These are phyloP conservation scores for Syncephalis fuscata DNA, from an alignment of 371 early-diverging fungal species.

Conservation along the genomic window DNA sequence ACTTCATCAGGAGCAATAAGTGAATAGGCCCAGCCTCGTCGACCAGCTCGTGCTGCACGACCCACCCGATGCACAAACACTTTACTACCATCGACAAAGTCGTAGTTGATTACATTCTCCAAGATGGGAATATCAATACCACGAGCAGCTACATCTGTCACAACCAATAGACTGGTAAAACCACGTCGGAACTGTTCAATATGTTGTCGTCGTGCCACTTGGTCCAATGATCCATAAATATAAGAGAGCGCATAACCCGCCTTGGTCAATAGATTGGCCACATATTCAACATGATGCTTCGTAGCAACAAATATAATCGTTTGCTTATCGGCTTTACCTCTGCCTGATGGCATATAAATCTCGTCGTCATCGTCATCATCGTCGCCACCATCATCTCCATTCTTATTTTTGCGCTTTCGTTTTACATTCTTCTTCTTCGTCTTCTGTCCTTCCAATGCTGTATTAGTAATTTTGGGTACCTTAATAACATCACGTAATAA, in stretches of 20 bases:
- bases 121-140: conserved; percentile 98
- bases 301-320: conserved; percentile 91
- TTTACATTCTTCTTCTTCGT: conserved; percentile 25
- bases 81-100: conserved; percentile 85
- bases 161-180: conserved; percentile 66
- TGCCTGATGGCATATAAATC: no score
- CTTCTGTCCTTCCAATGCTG: conserved; percentile 10
- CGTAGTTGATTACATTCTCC: conserved; percentile 95
- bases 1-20: conserved; percentile 72
- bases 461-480: conserved; percentile 28
- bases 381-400: conserved; percentile 9
- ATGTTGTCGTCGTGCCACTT: conserved; percentile 75
- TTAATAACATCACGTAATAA: conserved; percentile 64
- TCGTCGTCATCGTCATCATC: neutral
- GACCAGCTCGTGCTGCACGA: conserved; percentile 93
- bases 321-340: conserved; percentile 15
- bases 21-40: conserved; percentile 83
- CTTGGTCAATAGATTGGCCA: conserved; percentile 45
- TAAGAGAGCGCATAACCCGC: conserved; percentile 66
- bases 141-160: conserved; percentile 98
- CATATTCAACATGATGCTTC: conserved; percentile 93
- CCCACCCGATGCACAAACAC: conserved; percentile 98
- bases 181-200: conserved; percentile 71
- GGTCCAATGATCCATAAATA: conserved; percentile 91
- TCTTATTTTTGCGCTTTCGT: conserved; percentile 18